Percentiles rank a stretch among this genome's conserved stretches.
Conservation (phyloP, 73 alveolate genomes). For the Paramecium octaurelia region DNA sequence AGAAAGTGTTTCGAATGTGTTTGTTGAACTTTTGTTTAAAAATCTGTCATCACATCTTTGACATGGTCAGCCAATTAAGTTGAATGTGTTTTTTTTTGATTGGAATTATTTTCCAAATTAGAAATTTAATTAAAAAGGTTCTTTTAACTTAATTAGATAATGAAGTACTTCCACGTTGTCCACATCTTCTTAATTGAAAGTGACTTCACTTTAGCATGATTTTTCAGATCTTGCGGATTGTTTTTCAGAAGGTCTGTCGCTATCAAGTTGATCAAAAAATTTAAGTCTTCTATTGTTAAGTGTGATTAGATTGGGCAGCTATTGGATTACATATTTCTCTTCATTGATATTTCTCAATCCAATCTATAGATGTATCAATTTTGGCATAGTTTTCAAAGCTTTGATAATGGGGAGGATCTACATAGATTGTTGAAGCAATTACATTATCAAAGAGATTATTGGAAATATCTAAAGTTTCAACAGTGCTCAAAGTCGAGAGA, state of each 20-base stretch:
- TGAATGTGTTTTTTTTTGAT: neutral
- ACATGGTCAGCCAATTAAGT: slow-evolving; percentile 24
- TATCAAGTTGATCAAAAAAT: slow-evolving; percentile 9
- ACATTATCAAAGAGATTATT: slow-evolving; percentile 59
- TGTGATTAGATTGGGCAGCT: slow-evolving; percentile 36
- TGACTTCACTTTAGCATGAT: neutral
- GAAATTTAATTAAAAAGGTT: neutral
- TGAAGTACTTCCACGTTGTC: slow-evolving; percentile 50
- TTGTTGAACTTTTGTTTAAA: neutral
- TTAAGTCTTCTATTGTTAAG: slow-evolving; percentile 30
- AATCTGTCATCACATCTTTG: slow-evolving; percentile 43
- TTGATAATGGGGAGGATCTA: slow-evolving; percentile 39
- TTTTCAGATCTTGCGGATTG: slow-evolving; percentile 24
- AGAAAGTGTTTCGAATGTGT: neutral
- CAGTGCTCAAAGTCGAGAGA: slow-evolving; percentile 1
- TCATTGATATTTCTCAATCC: neutral
- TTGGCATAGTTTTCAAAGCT: slow-evolving; percentile 59
- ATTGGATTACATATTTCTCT: slow-evolving; percentile 3
- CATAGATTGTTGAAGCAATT: neutral
- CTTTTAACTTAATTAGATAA: slow-evolving; percentile 22
- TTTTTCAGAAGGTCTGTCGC: slow-evolving; percentile 21
- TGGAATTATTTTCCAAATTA: neutral
- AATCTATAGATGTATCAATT: slow-evolving; percentile 35
- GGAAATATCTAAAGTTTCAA: slow-evolving; percentile 55
- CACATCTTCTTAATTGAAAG: slow-evolving; percentile 55